These are phyloP conservation scores for Ceratobasidium sp. DNA, from an alignment of 1,284 basidiomycete species.

Conservation along the genomic window DNA sequence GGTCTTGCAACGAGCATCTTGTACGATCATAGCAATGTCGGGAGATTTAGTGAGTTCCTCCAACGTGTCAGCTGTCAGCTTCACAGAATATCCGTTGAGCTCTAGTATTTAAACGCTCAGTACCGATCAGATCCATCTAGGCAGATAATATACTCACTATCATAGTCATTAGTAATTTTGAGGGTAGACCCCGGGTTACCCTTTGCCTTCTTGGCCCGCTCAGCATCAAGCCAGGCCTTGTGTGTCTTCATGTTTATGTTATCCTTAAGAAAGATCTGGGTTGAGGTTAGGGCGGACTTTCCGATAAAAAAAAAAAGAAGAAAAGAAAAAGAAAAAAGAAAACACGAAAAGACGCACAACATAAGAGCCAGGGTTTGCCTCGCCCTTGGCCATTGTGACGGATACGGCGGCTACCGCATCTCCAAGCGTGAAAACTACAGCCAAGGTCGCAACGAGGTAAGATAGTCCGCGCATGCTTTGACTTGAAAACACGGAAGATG, in stretches of 20 bases:
- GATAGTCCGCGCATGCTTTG: constrained; percentile 25
- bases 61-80: constrained; percentile 38
- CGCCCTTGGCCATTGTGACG: neutral
- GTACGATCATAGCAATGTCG: constrained; percentile 46
- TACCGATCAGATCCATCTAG: too few species aligned
- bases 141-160: neutral
- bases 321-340: too few species aligned
- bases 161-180: constrained; percentile 14
- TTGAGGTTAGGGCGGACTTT: neutral
- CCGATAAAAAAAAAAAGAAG: too few species aligned
- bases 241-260: constrained; percentile 11
- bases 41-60: constrained; percentile 21
- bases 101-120: neutral
- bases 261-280: constrained; percentile 19
- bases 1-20: constrained; percentile 4
- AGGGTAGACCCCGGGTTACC: neutral
- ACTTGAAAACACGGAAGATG: too few species aligned
- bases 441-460: constrained; percentile 11
- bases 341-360: neutral
- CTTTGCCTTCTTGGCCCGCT: constrained; percentile 15
- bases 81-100: constrained; percentile 42
- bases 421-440: neutral
- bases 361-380: constrained; percentile 4
- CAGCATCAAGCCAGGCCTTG: constrained; percentile 21
- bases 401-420: neutral